Percentiles rank a stretch among this genome's conserved stretches.
Evolutionary conservation across 495 filamentous ascomycete genomes (phyloP).

Genomic region (Talaromyces thailandensis): DNA sequence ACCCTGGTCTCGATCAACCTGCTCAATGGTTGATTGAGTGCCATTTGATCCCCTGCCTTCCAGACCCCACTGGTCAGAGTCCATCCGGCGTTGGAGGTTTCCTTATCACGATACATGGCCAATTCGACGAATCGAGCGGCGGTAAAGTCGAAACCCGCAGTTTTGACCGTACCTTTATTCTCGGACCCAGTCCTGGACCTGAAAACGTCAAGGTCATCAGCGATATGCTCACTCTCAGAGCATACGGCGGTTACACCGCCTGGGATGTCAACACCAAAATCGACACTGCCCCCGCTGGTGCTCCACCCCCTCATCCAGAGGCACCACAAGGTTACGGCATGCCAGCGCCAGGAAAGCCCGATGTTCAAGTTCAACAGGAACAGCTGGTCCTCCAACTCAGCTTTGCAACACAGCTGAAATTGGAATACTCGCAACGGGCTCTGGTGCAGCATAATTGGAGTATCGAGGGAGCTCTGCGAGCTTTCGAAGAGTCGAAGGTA

Average conservation of each 20-base stretch:
- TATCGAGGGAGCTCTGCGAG: constrained; percentile 54
- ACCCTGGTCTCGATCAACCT: constrained; percentile 57
- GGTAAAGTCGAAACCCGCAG: constrained; percentile 53
- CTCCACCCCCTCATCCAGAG: constrained; percentile 14
- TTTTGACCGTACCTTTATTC: constrained; percentile 77
- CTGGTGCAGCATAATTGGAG: constrained; percentile 65
- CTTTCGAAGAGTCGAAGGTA: constrained; percentile 53
- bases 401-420: constrained; percentile 60
- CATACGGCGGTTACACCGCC: constrained; percentile 52
- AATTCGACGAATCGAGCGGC: constrained; percentile 64
- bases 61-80: constrained; percentile 59
- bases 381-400: constrained; percentile 57
- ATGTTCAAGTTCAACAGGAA: constrained; percentile 45
- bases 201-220: constrained; percentile 66
- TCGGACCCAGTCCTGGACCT: constrained; percentile 61
- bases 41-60: constrained; percentile 61
- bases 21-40: constrained; percentile 77
- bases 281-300: constrained; percentile 12
- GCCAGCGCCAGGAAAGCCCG: constrained; percentile 28
- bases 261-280: constrained; percentile 42
- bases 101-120: constrained; percentile 70
- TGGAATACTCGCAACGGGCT: constrained; percentile 63
- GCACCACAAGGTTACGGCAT: constrained; percentile 32
- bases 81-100: constrained; percentile 63
- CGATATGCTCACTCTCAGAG: constrained; percentile 66